Evolutionary conservation across 1,139 yeast species (phyloP).

Genomic region (Debaryomyces singareniensis): DNA sequence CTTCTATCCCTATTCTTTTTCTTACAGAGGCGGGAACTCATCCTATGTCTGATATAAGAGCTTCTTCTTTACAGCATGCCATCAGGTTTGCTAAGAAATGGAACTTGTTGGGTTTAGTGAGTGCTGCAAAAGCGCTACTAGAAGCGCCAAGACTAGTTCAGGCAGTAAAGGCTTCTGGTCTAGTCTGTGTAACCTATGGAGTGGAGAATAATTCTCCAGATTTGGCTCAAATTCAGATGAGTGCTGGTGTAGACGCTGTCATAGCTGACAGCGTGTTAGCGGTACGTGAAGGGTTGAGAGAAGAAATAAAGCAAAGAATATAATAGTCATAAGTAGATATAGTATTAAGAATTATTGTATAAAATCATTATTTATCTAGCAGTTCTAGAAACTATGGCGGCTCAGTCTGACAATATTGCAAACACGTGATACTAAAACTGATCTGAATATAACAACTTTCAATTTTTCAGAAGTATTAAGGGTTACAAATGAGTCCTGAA

Average conservation of each 20-base stretch:
- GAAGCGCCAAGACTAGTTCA: slow-evolving; percentile 84
- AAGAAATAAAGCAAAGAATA: slow-evolving; percentile 15
- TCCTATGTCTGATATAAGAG: slow-evolving; percentile 82
- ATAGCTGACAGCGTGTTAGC: slow-evolving; percentile 94
- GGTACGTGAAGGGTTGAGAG: slow-evolving; percentile 73
- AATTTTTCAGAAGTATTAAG: no score
- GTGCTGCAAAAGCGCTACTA: slow-evolving; percentile 80
- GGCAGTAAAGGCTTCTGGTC: slow-evolving; percentile 83
- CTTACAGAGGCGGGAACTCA: slow-evolving; percentile 85
- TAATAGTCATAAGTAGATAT: not conserved
- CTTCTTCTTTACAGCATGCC: slow-evolving; percentile 84
- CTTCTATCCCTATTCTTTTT: slow-evolving; percentile 83
- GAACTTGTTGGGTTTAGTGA: slow-evolving; percentile 88
- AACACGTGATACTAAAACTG: not conserved
- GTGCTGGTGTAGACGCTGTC: slow-evolving; percentile 95
- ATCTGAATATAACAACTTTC: no score
- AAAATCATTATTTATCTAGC: no score
- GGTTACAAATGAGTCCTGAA: not conserved
- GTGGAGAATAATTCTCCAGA: slow-evolving; percentile 79
- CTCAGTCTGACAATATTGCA: not conserved
- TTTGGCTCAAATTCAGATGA: slow-evolving; percentile 79
- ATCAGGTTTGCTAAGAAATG: slow-evolving; percentile 87
- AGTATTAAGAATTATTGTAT: no score
- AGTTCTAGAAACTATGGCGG: no score
- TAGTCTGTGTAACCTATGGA: slow-evolving; percentile 94